Evolutionary conservation across 805 yeast genomes (phyloP), one percentile per base, ranked within the genome.

Genomic region (Suhomyces xylopsoci): DNA sequence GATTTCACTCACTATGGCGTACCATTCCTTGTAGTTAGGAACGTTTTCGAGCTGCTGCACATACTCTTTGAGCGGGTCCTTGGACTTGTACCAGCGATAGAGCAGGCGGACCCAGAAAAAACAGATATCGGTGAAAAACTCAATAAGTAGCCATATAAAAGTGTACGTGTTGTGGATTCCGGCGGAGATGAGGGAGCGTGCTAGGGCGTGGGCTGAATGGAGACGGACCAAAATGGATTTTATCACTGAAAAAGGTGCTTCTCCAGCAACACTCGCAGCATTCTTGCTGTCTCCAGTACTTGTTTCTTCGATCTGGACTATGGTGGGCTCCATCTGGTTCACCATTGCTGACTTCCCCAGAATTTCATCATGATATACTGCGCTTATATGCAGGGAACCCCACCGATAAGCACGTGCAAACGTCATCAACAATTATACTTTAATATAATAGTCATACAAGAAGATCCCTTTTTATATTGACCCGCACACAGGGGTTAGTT

Each of bases 21-120:
- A 84, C 93, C 96, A 93, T 52, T 88, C 93, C 40, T 78, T 81
- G 65, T 83, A 88, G 17, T 80, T 77, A 43, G 76, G 72, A 17
- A 87, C 85, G 19, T 69, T 70, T 17, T 79, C 78, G 38, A 84
- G 64, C 54, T 76, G 74, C 55, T 77, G 77, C 46, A 80, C 73
- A 10, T 78, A 79, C 47, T 78, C 79, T 52, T 78, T 71, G 15
- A 79, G 61, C 10, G 81, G 79, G 58, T 74, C 77, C 57, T 77
- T 71, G 26, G 73, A 58, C 38, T 66, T 63, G 51, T 75, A 67
- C 45, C 76, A 53, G 12, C 62, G 64, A 56, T 69, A 66, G 6
- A 75, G 56, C 55, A 70, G 70, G 43, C 66, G 71, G 20, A 73
- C 59, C 83, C 83, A 80, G 58, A 79, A 81, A 55, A 73, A 65